phyloP scores from a whole-genome alignment of 192 early-diverging fungal genomes.

The Bifiguratus adelaidae region DNA sequence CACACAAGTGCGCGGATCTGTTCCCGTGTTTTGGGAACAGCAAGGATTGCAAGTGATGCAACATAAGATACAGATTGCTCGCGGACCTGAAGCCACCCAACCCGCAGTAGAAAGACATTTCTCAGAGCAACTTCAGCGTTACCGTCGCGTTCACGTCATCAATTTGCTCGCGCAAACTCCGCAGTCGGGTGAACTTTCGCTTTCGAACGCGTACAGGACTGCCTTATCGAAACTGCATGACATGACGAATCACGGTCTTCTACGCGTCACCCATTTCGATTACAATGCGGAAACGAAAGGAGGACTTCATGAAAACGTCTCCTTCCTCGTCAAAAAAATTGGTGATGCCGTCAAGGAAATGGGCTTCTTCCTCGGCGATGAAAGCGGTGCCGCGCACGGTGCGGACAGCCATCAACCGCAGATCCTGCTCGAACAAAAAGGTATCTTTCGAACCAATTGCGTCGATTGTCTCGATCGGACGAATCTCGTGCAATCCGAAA shows the following conservation, averaged over 20 bases:
- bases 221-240: conserved; percentile 32
- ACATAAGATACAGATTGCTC: conserved; percentile 79
- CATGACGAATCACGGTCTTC: conserved; percentile 25
- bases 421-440: conserved; percentile 59
- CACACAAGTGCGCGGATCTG: conserved; percentile 79
- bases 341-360: conserved; percentile 36
- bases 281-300: conserved; percentile 72
- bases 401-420: background rate
- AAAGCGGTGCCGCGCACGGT: conserved; percentile 32
- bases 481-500: conserved; percentile 80
- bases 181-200: conserved; percentile 49
- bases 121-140: conserved; percentile 60
- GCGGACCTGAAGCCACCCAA: conserved; percentile 70
- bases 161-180: conserved; percentile 70
- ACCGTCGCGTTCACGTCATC: conserved; percentile 63
- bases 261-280: conserved; percentile 71
- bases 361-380: conserved; percentile 64
- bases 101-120: conserved; percentile 75
- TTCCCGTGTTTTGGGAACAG: conserved; percentile 97
- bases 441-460: conserved; percentile 89
- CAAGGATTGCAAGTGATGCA: conserved; percentile 70
- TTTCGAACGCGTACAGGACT: conserved; percentile 55
- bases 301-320: conserved; percentile 66
- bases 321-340: conserved; percentile 43
- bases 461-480: conserved; percentile 83